Evolutionary conservation across 2,329 filamentous ascomycete species (phyloP), one percentile per base, ranked within the genome.

Genomic region (Xylariaceae sp.): DNA sequence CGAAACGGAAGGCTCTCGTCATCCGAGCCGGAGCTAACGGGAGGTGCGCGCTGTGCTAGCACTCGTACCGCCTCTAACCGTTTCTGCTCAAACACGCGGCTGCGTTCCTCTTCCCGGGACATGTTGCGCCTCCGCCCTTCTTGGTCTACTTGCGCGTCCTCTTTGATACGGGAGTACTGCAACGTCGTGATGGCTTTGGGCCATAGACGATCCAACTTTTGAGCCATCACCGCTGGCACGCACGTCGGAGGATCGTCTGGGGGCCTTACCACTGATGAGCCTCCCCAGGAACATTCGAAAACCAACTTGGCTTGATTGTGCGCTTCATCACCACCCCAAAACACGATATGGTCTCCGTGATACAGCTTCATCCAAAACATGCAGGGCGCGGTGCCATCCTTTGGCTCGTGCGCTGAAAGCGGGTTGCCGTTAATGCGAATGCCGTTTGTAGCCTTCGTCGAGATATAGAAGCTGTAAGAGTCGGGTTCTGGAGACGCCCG

Each of bases 391-490:
- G 71, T 67, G 3, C 76, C 73, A 46, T 79, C 73, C 48, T 76
- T 76, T 7, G 72, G 62, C 29, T 82, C 73, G 32, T 78, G 69
- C 2, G 81, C 79, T 2, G 65, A 69, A 20, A 96, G 68, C 33
- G 74, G 71, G n/a, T 79, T 74, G 22, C 79, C 82, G 58, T 96
- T 96, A 60, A 97, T 75, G 54, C 72, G 76, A 50, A 96, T 88
- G 17, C 88, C 88, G 22, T 74, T 73, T 6, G 82, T 85, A 4
- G 88, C 85, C 56, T 90, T 89, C 3, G 89, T 94, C 1, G 85
- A 85, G 40, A 96, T 82, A 61, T 81, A 84, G 50, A 90, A 85
- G 4, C 80, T 76, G 56, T 83, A 83, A 2, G 83, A 71, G 11
- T 79, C 76, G 2, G 74, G 65, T 35, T 57, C 57, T 17, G 57